Conservation (phyloP, 106 monocot genomes). For the Triglochin maritima region DNA sequence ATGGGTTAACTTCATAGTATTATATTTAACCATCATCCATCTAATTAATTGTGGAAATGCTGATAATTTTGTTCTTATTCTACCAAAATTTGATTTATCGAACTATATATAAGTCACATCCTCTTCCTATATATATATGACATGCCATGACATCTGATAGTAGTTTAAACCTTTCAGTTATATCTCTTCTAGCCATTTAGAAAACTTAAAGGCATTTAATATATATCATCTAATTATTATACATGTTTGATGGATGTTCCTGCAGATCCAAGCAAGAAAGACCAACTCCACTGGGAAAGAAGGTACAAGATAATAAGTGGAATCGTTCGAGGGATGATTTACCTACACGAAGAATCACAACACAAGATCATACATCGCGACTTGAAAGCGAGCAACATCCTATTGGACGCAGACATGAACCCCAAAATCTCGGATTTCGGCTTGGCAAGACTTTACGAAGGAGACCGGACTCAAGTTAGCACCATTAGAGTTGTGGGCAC, state of each 20-base stretch:
- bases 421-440: conserved; percentile 18
- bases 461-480: not conserved
- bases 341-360: conserved; percentile 13
- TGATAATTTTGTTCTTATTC: not conserved
- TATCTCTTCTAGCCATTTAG: not conserved
- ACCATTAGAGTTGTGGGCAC: conserved; percentile 6
- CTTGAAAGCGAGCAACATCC: conserved; percentile 17
- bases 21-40: too few relatives aligned
- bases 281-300: conserved; percentile 1
- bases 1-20: too few relatives aligned
- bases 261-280: conserved; percentile 1
- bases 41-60: too few relatives aligned
- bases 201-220: not conserved
- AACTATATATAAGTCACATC: not conserved
- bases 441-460: not conserved
- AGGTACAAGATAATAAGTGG: conserved; percentile 6
- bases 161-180: too few relatives aligned
- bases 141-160: conserved; percentile 9
- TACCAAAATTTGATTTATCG: not conserved
- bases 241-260: not conserved
- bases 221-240: not conserved
- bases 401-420: conserved; percentile 5
- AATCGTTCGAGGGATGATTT: conserved; percentile 6
- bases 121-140: conserved; percentile 25
- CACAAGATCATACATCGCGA: conserved; percentile 10